Base-by-base conservation (phyloP, 2,329 filamentous ascomycete genomes). In the Nigrospora osmanthi region DNA sequence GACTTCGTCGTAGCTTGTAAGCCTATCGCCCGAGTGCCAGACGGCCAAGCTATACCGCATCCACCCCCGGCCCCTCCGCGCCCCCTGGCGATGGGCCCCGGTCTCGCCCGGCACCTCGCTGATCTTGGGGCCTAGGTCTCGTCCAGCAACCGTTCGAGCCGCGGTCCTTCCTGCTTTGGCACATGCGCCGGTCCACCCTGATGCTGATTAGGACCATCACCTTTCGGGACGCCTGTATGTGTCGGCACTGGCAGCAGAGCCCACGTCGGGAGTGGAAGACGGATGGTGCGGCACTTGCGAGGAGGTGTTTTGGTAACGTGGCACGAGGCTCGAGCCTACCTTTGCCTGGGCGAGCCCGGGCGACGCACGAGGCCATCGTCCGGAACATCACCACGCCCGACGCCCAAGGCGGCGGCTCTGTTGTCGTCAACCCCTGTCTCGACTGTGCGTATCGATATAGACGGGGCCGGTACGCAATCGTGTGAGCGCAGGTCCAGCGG, bases 1-100 rank as follows among this genome's bases (percentile, higher is more conserved):
- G 45, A 19, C 6, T 63, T 64, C 47, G 42, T 54, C 31, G 52
- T 61, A 30, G 50, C 47, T 40, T 47, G 48, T 60, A 43, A 49
- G 50, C 45, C 16, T 15, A 42, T 23, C 19, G 31, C 14, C 23
- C 43, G 9, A 15, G 16, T 33, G 40, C 40, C 35, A 6, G 19
- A n/a, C 31, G 17, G 23, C 35, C 19, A 14, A n/a, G 31, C 31
- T 44, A 19, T 14, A 13, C 23, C 7, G 16, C n/a, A 36, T 14
- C 16, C 36, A 23, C 11, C 28, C 11, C 16, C 41, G 37, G 36
- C 28, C 30, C 10, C 38, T 16, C 16, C 36, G 12, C 17, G 3
- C 41, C 32, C 19, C 17, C 15, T 33, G 41, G 12, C 7, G 12
- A 35, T 19, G 10, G 11, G 6, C 28, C 13, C 11, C 17, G 23